Evolutionary conservation across 2,329 filamentous ascomycete genomes (phyloP).

Genomic region (Botryosphaeria dothidea): DNA sequence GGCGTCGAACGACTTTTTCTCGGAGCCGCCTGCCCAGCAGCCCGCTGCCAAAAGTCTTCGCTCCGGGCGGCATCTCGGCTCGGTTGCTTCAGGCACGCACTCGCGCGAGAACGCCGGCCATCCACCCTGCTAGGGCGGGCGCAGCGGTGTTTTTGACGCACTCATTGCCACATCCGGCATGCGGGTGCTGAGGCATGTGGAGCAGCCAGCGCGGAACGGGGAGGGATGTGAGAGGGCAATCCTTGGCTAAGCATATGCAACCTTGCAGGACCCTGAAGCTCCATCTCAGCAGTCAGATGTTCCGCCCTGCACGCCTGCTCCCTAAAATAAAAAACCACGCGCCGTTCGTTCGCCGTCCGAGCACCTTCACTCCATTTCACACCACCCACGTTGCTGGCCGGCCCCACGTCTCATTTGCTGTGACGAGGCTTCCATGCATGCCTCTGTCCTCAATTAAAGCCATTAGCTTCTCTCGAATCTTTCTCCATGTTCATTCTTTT

Average conservation of each 20-base stretch:
- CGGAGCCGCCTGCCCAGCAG: background rate
- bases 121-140: slow-evolving; percentile 1
- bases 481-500: background rate
- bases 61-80: background rate
- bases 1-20: slow-evolving; percentile 4
- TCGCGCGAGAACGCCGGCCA: background rate
- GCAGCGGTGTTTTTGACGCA: slow-evolving; percentile 6
- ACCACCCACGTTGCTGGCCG: background rate
- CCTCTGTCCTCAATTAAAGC: background rate
- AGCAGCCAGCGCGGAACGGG: slow-evolving; percentile 4
- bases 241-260: too few species aligned
- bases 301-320: background rate
- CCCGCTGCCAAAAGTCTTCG: background rate
- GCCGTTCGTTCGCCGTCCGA: background rate
- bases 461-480: background rate
- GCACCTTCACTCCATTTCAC: slow-evolving; percentile 8
- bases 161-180: slow-evolving; percentile 6
- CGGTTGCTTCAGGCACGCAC: background rate
- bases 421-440: background rate
- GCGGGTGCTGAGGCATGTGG: slow-evolving; percentile 5
- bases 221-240: slow-evolving; percentile 3
- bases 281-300: background rate
- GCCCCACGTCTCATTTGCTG: background rate
- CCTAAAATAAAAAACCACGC: slow-evolving; percentile 12
- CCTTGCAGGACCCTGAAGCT: slow-evolving; percentile 14